Percentiles rank a stretch among this genome's conserved stretches.
Evolutionary conservation across 257 asterid species (phyloP).

Genomic region (Scutellaria baicalensis): DNA sequence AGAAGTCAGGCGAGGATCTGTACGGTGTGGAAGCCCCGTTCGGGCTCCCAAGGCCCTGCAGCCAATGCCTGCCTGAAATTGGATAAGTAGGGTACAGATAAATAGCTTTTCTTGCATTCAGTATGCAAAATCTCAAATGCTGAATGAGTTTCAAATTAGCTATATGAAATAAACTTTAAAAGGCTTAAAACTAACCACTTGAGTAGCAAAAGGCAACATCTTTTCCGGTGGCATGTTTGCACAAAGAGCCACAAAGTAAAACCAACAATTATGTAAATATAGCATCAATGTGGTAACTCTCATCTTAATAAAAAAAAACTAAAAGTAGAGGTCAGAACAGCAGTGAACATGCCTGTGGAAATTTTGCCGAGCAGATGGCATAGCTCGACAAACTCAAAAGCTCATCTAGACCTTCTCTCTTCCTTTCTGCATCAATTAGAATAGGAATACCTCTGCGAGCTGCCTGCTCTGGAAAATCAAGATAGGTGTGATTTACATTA

Average conservation of each 20-base stretch:
- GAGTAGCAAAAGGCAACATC: slow-evolving; percentile 92
- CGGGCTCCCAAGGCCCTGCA: slow-evolving; percentile 93
- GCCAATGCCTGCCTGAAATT: slow-evolving; percentile 72
- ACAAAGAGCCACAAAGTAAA: slow-evolving; percentile 58
- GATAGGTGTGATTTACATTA: slow-evolving; percentile 31
- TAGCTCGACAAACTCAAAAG: slow-evolving; percentile 69
- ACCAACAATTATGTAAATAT: slow-evolving; percentile 7
- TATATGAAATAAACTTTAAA: not conserved
- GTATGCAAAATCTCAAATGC: not conserved
- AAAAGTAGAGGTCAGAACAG: not conserved
- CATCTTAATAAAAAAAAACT: not conserved
- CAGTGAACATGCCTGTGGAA: slow-evolving; percentile 77
- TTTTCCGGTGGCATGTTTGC: slow-evolving; percentile 74
- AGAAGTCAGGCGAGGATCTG: slow-evolving; percentile 63
- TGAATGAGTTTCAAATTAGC: not conserved
- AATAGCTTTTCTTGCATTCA: slow-evolving; percentile 5
- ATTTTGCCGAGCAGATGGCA: slow-evolving; percentile 70
- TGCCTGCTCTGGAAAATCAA: slow-evolving; percentile 91
- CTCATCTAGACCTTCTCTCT: slow-evolving; percentile 83
- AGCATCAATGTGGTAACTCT: not conserved
- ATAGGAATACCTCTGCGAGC: slow-evolving; percentile 77
- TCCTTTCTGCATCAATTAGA: slow-evolving; percentile 81
- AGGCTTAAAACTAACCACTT: slow-evolving; percentile 65
- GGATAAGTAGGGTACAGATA: not conserved
- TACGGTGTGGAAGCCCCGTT: slow-evolving; percentile 60